These are phyloP conservation scores for Fusarium praegraminearum DNA, from an alignment of 2,329 filamentous ascomycete genomes.

Conservation along the genomic window DNA sequence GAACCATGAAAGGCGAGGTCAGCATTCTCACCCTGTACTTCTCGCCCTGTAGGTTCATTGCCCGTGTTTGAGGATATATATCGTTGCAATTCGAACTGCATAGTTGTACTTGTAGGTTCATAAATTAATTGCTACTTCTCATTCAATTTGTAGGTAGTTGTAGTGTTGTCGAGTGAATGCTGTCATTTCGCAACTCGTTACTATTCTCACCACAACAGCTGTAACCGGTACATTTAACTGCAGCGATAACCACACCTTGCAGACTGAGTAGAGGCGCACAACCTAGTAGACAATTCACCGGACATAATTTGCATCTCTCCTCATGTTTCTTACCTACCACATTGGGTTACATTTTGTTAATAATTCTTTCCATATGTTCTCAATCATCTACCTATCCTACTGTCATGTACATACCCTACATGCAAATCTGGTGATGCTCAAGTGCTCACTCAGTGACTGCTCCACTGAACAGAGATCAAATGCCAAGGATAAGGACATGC, in stretches of 20 bases:
- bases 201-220: no score
- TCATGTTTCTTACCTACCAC: fast-evolving
- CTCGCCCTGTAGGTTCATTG: fast-evolving
- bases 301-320: no score
- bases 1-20: fast-evolving
- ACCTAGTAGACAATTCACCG: neutral
- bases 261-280: neutral
- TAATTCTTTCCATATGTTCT: neutral
- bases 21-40: neutral
- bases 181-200: no score
- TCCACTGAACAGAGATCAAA: neutral
- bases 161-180: no score
- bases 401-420: neutral
- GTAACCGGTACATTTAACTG: fast-evolving
- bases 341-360: neutral
- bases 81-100: neutral
- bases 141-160: no score
- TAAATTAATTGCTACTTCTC: fast-evolving
- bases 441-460: neutral
- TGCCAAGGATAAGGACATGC: neutral
- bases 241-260: neutral
- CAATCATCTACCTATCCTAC: neutral
- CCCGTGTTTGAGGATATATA: neutral
- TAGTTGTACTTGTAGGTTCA: fast-evolving
- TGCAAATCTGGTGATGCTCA: neutral